Evolutionary conservation across 192 early-diverging fungal species (phyloP), one percentile per base, ranked within the genome.

Genomic region (Phlyctochytrium bullatum): DNA sequence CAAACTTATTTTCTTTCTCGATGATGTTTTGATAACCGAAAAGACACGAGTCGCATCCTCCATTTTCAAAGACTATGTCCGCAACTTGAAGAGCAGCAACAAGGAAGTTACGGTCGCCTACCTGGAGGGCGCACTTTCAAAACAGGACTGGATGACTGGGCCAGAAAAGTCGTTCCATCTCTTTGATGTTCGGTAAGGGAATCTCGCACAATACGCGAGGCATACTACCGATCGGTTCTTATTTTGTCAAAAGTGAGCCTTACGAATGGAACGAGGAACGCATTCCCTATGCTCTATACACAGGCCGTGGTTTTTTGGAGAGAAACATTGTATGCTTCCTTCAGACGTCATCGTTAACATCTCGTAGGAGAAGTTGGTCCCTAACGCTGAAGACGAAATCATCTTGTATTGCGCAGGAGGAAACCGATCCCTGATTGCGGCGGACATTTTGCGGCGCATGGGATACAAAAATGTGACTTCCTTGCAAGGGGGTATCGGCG

Each of bases 321-420:
- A 59, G 75, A 16, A 71, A 78, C 67, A 79, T 85, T 68, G 83
- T 82, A 74, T 51, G 71, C 74, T 30, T 36, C 50, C 54, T 16
- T 57, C 52, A 47, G 40, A 6, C 40, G 20, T 47, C 40, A 62
- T 20, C 34, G 16, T 35, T 24, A 34, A 62, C 25, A 32, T 66
- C 25, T 51, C 33, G 12, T 66, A 83, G 83, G 80, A 85, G 59
- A n/a, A 57, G 25, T 3, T 77, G 23, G 78, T 82, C 24, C 62
- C 81, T n/a, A 74, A 83, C 72, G 58, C 62, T 23, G 60, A 61
- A 29, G 83, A 83, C 59, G 77, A 78, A 30, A 76, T 85, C 63
- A 62, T 85, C 2, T 63, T 85, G 31, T 85, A 85, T 69, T 85
- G 83, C 69, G 77, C 75, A 14, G 72, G 78, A 27, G 83, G 83